Conservation (phyloP, 2,329 filamentous ascomycete species). For the Colletotrichum tabaci region DNA sequence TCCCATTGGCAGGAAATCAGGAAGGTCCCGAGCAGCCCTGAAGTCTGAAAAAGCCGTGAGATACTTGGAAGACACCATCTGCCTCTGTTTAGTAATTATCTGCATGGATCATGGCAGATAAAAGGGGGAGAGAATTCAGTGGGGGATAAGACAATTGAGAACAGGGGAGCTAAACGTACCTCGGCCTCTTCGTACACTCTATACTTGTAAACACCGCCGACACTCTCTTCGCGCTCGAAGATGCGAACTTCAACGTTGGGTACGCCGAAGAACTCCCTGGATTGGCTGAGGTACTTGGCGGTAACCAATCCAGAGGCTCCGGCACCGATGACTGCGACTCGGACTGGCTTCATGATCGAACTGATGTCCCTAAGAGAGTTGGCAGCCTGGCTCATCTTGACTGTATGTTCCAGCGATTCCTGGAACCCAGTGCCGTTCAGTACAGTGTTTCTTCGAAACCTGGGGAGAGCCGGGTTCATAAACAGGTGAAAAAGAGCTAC, state of each 20-base stretch:
- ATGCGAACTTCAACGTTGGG: constrained; percentile 58
- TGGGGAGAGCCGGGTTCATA: too few species aligned
- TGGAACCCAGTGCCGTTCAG: too few species aligned
- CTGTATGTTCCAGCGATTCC: not conserved
- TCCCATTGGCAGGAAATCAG: constrained; percentile 60
- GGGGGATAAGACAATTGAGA: not conserved
- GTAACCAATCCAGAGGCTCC: constrained; percentile 60
- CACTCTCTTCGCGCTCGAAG: constrained; percentile 59
- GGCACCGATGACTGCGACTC: constrained; percentile 60
- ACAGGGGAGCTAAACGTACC: constrained; percentile 43
- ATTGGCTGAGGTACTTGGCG: constrained; percentile 56
- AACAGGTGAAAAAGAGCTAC: too few species aligned
- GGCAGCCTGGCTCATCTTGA: not conserved
- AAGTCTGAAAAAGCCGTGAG: constrained; percentile 67
- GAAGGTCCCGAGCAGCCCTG: constrained; percentile 56
- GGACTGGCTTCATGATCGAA: constrained; percentile 46
- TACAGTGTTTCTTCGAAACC: too few species aligned
- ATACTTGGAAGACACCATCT: constrained; percentile 65
- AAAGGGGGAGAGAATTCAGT: not conserved
- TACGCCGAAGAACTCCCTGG: constrained; percentile 55
- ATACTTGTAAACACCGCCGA: constrained; percentile 64
- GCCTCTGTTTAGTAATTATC: not conserved
- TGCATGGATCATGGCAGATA: too few species aligned
- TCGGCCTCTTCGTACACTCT: constrained; percentile 65
- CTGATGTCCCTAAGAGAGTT: not conserved